Conservation (phyloP, 805 yeast genomes). For the Torulaspora franciscae region DNA sequence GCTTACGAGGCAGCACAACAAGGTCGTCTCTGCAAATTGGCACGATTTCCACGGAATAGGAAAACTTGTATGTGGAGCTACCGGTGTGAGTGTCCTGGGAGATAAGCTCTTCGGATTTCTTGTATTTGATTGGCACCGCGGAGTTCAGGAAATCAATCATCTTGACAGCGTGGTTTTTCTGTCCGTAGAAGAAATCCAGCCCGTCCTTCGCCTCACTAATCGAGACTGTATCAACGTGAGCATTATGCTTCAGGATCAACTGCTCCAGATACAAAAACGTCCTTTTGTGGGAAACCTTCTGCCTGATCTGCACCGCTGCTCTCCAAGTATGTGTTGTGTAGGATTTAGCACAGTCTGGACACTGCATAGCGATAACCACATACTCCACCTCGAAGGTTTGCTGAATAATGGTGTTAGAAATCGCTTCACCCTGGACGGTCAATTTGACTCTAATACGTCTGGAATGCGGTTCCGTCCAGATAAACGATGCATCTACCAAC, state of each 20-base stretch:
- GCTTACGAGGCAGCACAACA: conserved; percentile 81
- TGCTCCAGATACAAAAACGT: conserved; percentile 95
- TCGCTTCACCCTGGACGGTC: conserved; percentile 96
- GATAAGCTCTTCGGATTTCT: conserved; percentile 85
- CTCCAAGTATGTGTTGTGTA: conserved; percentile 97
- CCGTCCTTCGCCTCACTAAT: conserved; percentile 93
- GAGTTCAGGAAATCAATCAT: conserved; percentile 86
- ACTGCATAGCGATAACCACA: conserved; percentile 90
- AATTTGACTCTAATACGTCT: conserved; percentile 86
- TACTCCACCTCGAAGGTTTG: conserved; percentile 94
- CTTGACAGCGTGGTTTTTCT: conserved; percentile 84
- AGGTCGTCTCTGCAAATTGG: conserved; percentile 97
- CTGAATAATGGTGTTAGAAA: conserved; percentile 84
- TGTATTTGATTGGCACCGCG: conserved; percentile 78
- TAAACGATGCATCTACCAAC: conserved; percentile 85
- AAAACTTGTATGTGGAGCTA: conserved; percentile 78
- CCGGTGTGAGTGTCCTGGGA: conserved; percentile 92
- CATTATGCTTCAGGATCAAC: conserved; percentile 84
- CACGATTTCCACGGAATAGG: conserved; percentile 88
- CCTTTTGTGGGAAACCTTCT: conserved; percentile 94
- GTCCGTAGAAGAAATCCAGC: conserved; percentile 85
- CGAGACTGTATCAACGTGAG: conserved; percentile 89
- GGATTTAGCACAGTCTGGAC: conserved; percentile 97
- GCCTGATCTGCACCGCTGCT: conserved; percentile 96
- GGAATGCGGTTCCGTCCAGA: conserved; percentile 99